Conservation (phyloP, 768 basidiomycete species). For the Naganishia kalamii region DNA sequence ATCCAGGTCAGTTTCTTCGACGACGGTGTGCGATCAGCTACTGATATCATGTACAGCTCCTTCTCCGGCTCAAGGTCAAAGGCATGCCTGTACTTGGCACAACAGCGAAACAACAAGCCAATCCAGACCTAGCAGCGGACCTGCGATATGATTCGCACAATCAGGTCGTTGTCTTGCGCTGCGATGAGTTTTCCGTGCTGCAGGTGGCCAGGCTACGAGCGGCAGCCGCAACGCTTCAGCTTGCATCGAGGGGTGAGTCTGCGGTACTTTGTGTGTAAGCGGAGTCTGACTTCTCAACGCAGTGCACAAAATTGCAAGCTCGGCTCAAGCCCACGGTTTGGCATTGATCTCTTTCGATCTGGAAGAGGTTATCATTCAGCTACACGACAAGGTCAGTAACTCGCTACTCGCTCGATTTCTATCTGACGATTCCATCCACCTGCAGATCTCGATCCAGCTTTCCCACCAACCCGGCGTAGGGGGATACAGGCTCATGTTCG, state of each 20-base stretch:
- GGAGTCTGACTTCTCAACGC: not conserved
- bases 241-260: not conserved
- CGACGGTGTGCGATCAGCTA: not conserved
- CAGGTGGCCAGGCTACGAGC: not conserved
- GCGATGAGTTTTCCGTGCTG: slow-evolving; percentile 1
- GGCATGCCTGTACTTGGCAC: not conserved
- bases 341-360: not conserved
- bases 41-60: not conserved
- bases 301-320: not conserved
- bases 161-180: not conserved
- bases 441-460: not conserved
- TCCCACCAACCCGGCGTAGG: not conserved
- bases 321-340: not conserved
- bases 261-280: not conserved
- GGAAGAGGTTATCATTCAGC: not conserved
- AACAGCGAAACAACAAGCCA: not conserved
- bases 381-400: not conserved
- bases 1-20: not conserved
- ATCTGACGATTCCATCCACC: not conserved
- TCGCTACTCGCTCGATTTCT: not conserved
- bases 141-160: slow-evolving; percentile 1
- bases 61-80: not conserved
- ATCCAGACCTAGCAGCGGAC: not conserved
- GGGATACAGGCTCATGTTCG: not conserved
- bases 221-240: not conserved